phyloP scores from a whole-genome alignment of 2,329 filamentous ascomycete species.

The Cladosporium sp. region DNA sequence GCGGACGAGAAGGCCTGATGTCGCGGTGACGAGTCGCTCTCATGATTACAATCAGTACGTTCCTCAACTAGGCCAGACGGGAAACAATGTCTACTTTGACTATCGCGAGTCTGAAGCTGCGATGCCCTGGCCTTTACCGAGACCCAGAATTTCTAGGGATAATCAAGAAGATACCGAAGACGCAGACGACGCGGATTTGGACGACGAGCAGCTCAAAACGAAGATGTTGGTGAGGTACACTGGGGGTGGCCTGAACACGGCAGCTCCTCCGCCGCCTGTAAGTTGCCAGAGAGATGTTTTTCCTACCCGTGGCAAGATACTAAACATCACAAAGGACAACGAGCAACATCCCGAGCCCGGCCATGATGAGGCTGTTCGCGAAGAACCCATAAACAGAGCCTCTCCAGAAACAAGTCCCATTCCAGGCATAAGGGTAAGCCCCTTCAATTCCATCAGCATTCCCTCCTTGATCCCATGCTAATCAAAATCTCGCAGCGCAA shows the following conservation, averaged over 20 bases:
- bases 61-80: too few relatives aligned
- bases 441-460: too few relatives aligned
- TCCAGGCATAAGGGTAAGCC: not conserved
- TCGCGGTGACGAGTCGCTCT: too few relatives aligned
- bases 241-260: not conserved
- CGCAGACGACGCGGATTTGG: slow-evolving; percentile 3
- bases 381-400: not conserved
- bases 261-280: not conserved
- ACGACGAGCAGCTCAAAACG: slow-evolving; percentile 4
- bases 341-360: not conserved
- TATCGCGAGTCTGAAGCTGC: too few relatives aligned
- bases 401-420: not conserved
- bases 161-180: not conserved
- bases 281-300: too few relatives aligned
- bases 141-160: not conserved
- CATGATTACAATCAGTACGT: too few relatives aligned
- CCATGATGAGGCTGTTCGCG: too few relatives aligned
- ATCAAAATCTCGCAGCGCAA: not conserved
- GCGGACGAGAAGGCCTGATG: too few relatives aligned
- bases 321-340: not conserved
- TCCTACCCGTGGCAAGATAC: too few relatives aligned
- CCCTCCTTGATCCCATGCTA: too few relatives aligned
- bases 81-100: too few relatives aligned
- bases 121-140: not conserved
- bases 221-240: slow-evolving; percentile 7